A percentile compares a stretch with the other conserved stretches of the same genome.
These are phyloP conservation scores for Annona cherimola DNA, from an alignment of 164 flowering plant genomes.

Conservation along the genomic window DNA sequence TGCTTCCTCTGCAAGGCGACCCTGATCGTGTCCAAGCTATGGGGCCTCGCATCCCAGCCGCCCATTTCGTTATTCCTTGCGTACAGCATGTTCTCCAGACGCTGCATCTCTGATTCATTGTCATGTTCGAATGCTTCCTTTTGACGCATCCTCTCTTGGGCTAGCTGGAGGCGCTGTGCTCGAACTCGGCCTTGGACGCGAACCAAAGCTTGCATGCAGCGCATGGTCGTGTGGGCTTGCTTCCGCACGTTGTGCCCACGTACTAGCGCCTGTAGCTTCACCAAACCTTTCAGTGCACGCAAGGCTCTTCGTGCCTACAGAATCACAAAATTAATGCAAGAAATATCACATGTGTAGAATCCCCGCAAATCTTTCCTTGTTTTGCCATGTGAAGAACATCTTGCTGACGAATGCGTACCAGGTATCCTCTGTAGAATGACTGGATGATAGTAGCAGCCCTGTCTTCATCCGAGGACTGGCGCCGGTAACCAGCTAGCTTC, in stretches of 20 bases:
- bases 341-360: neutral
- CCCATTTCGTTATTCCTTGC: constrained; percentile 21
- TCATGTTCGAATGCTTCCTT: constrained; percentile 13
- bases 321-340: neutral
- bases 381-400: neutral
- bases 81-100: constrained; percentile 3
- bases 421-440: constrained; percentile 78
- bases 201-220: constrained; percentile 93
- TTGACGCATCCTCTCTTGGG: constrained; percentile 35
- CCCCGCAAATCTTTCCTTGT: neutral
- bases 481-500: constrained; percentile 67
- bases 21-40: constrained; percentile 29
- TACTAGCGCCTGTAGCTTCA: constrained; percentile 90
- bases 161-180: constrained; percentile 59
- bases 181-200: constrained; percentile 85
- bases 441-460: constrained; percentile 80
- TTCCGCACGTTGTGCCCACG: constrained; percentile 91
- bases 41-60: constrained; percentile 35
- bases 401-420: constrained; percentile 34
- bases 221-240: constrained; percentile 97
- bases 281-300: constrained; percentile 87
- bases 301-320: constrained; percentile 80
- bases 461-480: constrained; percentile 62
- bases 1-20: constrained; percentile 40
- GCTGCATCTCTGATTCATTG: constrained; percentile 1